These are phyloP conservation scores for Nannochloropsis salina DNA, from an alignment of 108 stramenopile genomes.

Conservation along the genomic window DNA sequence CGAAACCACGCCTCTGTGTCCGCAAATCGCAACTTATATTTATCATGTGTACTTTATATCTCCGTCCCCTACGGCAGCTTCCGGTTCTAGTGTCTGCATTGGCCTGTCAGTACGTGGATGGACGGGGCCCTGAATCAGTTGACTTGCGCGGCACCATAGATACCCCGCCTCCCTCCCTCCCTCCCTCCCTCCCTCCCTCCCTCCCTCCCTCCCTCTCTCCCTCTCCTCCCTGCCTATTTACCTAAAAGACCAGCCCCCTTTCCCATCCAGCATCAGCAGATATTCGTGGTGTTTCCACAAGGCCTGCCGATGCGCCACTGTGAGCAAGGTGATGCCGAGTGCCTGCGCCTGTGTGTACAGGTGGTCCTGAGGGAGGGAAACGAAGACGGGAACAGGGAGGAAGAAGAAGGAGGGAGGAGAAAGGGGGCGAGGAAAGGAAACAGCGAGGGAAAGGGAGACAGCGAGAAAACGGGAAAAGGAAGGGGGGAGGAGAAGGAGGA, in stretches of 20 bases:
- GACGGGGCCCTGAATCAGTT: no score
- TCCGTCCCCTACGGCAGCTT: conserved; percentile 64
- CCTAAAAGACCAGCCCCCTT: background rate
- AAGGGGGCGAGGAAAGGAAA: no score
- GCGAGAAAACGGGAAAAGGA: background rate
- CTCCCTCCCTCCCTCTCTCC: background rate
- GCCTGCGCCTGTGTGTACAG: conserved; percentile 74
- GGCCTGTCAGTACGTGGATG: conserved; percentile 14
- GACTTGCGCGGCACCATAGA: no score
- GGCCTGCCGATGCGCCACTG: conserved; percentile 84
- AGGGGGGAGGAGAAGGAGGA: background rate
- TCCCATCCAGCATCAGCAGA: background rate
- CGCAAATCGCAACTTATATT: no score
- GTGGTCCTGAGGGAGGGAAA: conserved; percentile 63
- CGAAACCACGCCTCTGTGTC: no score
- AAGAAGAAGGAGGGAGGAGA: background rate
- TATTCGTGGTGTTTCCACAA: conserved; percentile 78
- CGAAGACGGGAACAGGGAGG: background rate
- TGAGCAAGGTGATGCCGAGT: conserved; percentile 82
- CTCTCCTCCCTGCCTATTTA: background rate
- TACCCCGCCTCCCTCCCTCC: background rate
- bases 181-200: background rate
- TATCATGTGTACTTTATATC: background rate
- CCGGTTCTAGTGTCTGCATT: conserved; percentile 63
- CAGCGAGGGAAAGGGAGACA: background rate